Evolutionary conservation across 352 stramenopile species (phyloP), one percentile per base, ranked within the genome.

Genomic region (Globisporangium irregulare): DNA sequence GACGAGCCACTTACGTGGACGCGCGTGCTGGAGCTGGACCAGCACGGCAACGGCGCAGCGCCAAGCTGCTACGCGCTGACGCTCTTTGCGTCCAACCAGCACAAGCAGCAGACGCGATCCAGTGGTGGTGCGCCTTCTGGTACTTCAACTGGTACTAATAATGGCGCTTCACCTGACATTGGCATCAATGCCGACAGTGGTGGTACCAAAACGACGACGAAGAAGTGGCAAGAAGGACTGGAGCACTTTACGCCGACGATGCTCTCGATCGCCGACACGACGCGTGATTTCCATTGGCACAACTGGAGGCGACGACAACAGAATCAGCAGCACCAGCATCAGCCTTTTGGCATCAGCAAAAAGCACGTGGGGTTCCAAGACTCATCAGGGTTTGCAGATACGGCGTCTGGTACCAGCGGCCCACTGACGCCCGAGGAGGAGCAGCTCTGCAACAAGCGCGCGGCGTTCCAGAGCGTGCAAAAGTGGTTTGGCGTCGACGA

Each of bases 181-280:
- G 43, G 43, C n/a, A 50, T 50, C 43, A 50, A 50, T 4, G 18
- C 8, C n/a, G 53, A 14, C 14, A 34, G 51, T 34, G 22, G 51
- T 18, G 24, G 53, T 22, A 58, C 22, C 51, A 57, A 57, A 4
- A 25, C 51, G 12, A 25, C 22, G 12, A 36, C 41, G 54, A 70
- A 66, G 53, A 79, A 81, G 67, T 93, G 85, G 85, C 76, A 82
- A 56, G 66, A 80, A 64, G 83, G 82, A 20, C 74, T 85, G 38
- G 82, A 91, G 64, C 87, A 94, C 63, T 94, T 93, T 27, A 94
- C 87, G 9, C 87, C 87, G 6, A 88, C 87, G 65, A 91, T 94
- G 81, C 76, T 92, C 46, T 76, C 78, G 18, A 78, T 94, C 20
- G 84, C 79, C 2, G 82, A 94, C 38, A 50, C 70, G 0, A 64